Evolutionary conservation across 2,329 filamentous ascomycete species (phyloP).

Genomic region (Pyrenophora seminiperda): DNA sequence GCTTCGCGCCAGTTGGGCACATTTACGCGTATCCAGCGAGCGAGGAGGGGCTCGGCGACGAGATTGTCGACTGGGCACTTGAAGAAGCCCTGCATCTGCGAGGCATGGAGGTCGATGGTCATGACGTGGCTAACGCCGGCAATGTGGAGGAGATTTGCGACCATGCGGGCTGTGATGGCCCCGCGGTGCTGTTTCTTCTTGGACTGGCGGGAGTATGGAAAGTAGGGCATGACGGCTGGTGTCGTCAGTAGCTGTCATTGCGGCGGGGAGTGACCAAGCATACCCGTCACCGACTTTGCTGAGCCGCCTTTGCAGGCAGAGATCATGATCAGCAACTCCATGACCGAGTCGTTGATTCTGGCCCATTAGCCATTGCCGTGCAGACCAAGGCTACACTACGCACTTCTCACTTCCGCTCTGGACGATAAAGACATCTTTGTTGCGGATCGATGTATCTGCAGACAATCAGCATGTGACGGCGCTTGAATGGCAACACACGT

Average conservation of each 20-base stretch:
- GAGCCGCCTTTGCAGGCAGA: conserved; percentile 98
- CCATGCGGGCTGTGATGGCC: conserved; percentile 94
- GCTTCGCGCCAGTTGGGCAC: conserved; percentile 86
- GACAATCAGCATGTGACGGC: conserved; percentile 22
- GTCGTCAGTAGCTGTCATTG: conserved; percentile 18
- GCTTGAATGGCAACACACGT: conserved; percentile 24
- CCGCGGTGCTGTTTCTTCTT: conserved; percentile 99
- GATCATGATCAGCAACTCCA: conserved; percentile 99
- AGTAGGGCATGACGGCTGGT: conserved; percentile 86
- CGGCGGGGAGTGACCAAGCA: conserved; percentile 35
- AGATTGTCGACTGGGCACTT: conserved; percentile 97
- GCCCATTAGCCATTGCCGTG: conserved; percentile 31
- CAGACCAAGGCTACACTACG: conserved; percentile 22
- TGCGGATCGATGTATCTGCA: conserved; percentile 73
- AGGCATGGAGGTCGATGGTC: conserved; percentile 88
- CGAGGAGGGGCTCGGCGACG: conserved; percentile 91
- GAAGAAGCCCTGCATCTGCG: conserved; percentile 99
- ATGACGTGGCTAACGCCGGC: conserved; percentile 97
- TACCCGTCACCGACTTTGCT: conserved; percentile 94
- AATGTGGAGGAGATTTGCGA: conserved; percentile 90
- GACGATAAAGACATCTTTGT: conserved; percentile 98
- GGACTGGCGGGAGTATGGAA: conserved; percentile 98
- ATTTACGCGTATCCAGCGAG: conserved; percentile 91
- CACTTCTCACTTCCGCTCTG: conserved; percentile 89
- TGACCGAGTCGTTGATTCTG: conserved; percentile 95